phyloP scores from a whole-genome alignment of 306 rosid genomes.

The Pyrus pyrifolia region DNA sequence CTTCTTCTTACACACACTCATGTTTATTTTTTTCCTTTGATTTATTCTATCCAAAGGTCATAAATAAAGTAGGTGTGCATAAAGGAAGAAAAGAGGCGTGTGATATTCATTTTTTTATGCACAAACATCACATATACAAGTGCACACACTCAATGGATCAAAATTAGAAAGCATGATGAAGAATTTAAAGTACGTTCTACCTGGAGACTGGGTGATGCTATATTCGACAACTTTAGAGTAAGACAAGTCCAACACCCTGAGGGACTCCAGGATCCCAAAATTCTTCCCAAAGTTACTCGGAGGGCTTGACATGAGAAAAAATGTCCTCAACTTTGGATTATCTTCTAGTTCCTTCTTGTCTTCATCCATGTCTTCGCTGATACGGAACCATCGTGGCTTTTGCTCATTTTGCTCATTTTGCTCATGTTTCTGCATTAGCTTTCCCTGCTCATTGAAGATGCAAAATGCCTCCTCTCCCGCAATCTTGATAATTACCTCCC shows the following conservation, averaged over 20 bases:
- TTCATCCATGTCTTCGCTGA: not conserved
- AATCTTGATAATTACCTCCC: not conserved
- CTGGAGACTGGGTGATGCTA: not conserved
- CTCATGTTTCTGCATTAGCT: not conserved
- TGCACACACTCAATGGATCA: too few relatives aligned
- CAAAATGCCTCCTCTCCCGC: slow-evolving; percentile 7
- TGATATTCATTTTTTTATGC: too few relatives aligned
- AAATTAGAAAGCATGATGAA: too few relatives aligned
- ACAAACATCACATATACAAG: too few relatives aligned
- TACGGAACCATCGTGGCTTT: not conserved
- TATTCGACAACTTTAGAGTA: not conserved
- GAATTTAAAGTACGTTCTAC: not conserved
- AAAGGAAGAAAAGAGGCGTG: slow-evolving; percentile 3
- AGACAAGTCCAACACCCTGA: slow-evolving; percentile 13
- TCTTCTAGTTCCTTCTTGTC: not conserved
- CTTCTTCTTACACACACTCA: not conserved
- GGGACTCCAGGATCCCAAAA: not conserved
- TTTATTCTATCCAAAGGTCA: too few relatives aligned
- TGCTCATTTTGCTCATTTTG: too few relatives aligned
- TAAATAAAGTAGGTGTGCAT: too few relatives aligned
- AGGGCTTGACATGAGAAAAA: not conserved
- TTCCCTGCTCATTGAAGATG: slow-evolving; percentile 1
- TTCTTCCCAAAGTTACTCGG: not conserved
- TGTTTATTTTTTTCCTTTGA: too few relatives aligned
- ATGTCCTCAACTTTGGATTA: not conserved